Evolutionary conservation across 2,329 filamentous ascomycete genomes (phyloP).

Genomic region (Orbilia blumenaviensis): DNA sequence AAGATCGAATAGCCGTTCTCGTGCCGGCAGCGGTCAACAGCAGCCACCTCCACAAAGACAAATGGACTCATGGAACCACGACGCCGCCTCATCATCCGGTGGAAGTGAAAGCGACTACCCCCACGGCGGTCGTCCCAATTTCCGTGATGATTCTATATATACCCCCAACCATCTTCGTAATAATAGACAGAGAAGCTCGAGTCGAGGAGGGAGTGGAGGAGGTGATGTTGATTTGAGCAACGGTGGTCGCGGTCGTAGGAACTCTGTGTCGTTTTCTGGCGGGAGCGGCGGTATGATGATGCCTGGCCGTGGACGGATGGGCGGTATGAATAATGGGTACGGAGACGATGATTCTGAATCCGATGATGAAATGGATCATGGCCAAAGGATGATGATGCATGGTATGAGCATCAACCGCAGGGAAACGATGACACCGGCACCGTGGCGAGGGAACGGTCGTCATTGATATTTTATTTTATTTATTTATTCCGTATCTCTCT

Average conservation of each 20-base stretch:
- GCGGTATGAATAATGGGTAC: slow-evolving; percentile 17
- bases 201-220: background rate
- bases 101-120: slow-evolving; percentile 19
- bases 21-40: background rate
- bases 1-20: background rate
- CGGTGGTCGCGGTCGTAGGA: slow-evolving; percentile 1
- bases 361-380: slow-evolving; percentile 21
- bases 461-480: too few relatives aligned
- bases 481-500: too few relatives aligned
- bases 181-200: slow-evolving; percentile 9
- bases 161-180: background rate
- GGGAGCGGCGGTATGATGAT: background rate
- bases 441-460: background rate
- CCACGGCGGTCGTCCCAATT: background rate
- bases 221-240: slow-evolving; percentile 20
- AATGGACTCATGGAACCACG: slow-evolving; percentile 24
- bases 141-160: slow-evolving; percentile 12
- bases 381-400: slow-evolving; percentile 30
- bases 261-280: slow-evolving; percentile 6
- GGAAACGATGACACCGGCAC: slow-evolving; percentile 19
- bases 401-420: slow-evolving; percentile 5
- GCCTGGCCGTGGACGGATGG: background rate
- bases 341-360: slow-evolving; percentile 13
- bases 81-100: slow-evolving; percentile 7
- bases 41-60: too few relatives aligned